A percentile compares a stretch with the other conserved stretches of the same genome.
These are phyloP conservation scores for Ceratocystis colombiana DNA, from an alignment of 2,329 filamentous ascomycete genomes.

Conservation along the genomic window DNA sequence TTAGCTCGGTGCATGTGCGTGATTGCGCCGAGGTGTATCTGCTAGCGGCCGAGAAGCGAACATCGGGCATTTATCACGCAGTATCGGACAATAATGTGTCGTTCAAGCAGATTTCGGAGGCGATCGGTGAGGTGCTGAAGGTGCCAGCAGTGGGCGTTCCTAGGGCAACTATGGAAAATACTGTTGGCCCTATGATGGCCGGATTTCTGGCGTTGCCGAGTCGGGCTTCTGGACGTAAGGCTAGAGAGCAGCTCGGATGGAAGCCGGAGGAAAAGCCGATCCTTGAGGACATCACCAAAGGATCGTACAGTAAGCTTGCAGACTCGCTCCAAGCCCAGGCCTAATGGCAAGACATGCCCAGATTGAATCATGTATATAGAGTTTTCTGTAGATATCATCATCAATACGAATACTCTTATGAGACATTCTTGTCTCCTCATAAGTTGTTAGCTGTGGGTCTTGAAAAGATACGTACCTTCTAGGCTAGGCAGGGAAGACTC, in stretches of 20 bases:
- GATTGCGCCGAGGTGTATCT: constrained; percentile 38
- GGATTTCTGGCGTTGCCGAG: constrained; percentile 33
- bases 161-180: constrained; percentile 28
- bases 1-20: constrained; percentile 35
- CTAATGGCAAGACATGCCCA: not conserved
- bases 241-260: constrained; percentile 35
- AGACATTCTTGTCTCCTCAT: too few species aligned
- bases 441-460: too few species aligned
- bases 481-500: too few species aligned
- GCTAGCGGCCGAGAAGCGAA: constrained; percentile 32
- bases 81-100: constrained; percentile 31
- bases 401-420: too few species aligned
- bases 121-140: constrained; percentile 28
- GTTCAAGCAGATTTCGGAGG: constrained; percentile 29
- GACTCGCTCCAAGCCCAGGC: constrained; percentile 23
- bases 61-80: constrained; percentile 34
- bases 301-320: constrained; percentile 29
- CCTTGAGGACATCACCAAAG: constrained; percentile 32
- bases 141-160: constrained; percentile 28
- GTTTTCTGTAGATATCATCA: not conserved
- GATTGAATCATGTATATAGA: not conserved
- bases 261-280: constrained; percentile 31
- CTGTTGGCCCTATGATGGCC: constrained; percentile 32
- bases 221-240: constrained; percentile 34
- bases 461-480: too few species aligned